A percentile compares a stretch with the other conserved stretches of the same genome.
Evolutionary conservation across 192 early-diverging fungal species (phyloP).

Genomic region (Coemansia aciculifera): DNA sequence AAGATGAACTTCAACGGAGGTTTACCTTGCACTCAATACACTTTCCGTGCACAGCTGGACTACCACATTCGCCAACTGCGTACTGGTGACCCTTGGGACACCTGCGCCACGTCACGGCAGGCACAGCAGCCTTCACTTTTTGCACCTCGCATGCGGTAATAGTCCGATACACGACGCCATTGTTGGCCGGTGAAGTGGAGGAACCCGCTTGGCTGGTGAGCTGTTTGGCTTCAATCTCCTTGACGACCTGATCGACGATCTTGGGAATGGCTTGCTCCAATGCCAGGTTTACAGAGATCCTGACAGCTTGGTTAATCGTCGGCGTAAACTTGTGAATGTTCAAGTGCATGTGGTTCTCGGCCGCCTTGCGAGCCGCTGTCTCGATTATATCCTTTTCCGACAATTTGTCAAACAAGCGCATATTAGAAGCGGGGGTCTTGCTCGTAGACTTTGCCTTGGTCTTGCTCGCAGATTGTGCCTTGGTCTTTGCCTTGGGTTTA

Average conservation of each 20-base stretch:
- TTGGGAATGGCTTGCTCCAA: slow-evolving; percentile 5
- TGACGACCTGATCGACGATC: slow-evolving; percentile 4
- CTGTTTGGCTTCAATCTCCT: neutral
- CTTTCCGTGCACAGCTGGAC: slow-evolving; percentile 18
- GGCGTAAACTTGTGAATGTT: slow-evolving; percentile 8
- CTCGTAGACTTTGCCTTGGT: neutral
- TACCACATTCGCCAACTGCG: slow-evolving; percentile 47
- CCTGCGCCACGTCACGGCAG: slow-evolving; percentile 19
- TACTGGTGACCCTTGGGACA: slow-evolving; percentile 31
- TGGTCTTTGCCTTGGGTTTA: neutral
- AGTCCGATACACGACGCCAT: slow-evolving; percentile 7
- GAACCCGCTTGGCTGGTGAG: neutral
- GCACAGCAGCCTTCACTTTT: slow-evolving; percentile 31
- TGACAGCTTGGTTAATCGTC: slow-evolving; percentile 12
- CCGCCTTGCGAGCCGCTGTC: slow-evolving; percentile 2
- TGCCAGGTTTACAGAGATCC: neutral
- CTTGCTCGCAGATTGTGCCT: neutral
- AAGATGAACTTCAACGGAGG: neutral
- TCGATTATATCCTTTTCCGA: neutral
- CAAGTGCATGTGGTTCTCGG: slow-evolving; percentile 5
- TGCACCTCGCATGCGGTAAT: slow-evolving; percentile 26
- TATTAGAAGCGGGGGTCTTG: neutral
- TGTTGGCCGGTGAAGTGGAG: neutral
- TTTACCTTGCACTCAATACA: neutral
- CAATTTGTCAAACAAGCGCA: neutral